Percentiles rank a stretch among this genome's conserved stretches.
Conservation (phyloP, 176 grass and related monocot species). For the Carex myosuroides region DNA sequence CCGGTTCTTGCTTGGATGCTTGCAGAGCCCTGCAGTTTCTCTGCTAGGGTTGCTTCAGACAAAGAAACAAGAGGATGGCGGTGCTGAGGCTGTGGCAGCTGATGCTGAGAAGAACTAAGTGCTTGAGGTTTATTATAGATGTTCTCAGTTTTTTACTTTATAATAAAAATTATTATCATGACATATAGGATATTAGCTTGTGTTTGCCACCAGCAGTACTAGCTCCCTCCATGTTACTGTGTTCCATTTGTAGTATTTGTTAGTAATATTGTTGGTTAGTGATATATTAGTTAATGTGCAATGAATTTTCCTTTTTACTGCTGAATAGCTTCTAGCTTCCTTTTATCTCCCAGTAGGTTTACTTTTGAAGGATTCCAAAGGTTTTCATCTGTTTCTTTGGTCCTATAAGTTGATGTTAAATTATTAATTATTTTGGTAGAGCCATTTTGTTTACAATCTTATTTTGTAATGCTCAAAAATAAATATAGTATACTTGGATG, state of each 20-base stretch:
- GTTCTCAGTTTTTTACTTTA: background rate
- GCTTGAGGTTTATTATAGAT: background rate
- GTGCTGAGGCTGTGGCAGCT: background rate
- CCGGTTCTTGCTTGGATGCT: constrained; percentile 65
- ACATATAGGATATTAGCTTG: background rate
- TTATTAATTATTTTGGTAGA: background rate
- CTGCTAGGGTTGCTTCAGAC: constrained; percentile 36
- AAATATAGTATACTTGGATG: background rate
- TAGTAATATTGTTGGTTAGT: background rate
- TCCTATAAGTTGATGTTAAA: background rate
- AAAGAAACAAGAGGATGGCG: constrained; percentile 2
- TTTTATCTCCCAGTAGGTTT: background rate
- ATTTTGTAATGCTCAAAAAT: background rate
- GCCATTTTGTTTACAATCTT: background rate
- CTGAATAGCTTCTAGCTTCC: background rate
- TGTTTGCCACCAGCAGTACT: background rate
- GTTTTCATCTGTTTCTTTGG: background rate
- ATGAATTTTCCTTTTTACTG: background rate
- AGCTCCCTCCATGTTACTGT: background rate
- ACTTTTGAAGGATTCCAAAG: background rate
- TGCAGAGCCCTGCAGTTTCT: constrained; percentile 69
- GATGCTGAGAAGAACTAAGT: constrained; percentile 5
- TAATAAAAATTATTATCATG: background rate
- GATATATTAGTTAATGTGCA: background rate
- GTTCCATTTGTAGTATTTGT: background rate